Base-by-base conservation (phyloP, 2,329 filamentous ascomycete genomes). In the Hypoxylon sp. region DNA sequence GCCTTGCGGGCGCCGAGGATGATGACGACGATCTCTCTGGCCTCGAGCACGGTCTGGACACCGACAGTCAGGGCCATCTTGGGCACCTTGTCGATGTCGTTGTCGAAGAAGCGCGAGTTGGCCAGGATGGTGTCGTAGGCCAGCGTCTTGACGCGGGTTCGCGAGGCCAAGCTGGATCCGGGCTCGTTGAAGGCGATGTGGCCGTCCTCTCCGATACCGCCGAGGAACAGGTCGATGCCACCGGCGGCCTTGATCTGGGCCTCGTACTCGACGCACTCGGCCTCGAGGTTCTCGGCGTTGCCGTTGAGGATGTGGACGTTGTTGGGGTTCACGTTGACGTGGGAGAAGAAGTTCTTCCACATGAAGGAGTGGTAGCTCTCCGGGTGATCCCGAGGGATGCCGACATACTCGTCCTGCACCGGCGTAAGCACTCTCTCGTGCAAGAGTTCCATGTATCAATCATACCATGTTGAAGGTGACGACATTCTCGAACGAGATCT, bases 171-270 rank as follows among this genome's bases (percentile, higher is more conserved):
- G 58, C 88, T 91, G 9, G 89, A 92, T 35, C 91, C 91, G 3
- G 91, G 91, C 76, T 96, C 91, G 75, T 96, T 96, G 83, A 96
- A 96, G 45, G 91, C 91, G 63, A 96, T 91, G 75, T 96, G 91
- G 4, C 91, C 91, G 71, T 96, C 91, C 52, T 91, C 88, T 24
- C 91, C 91, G 52, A 96, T 92, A 37, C 91, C 91, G 13, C 90
- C 90, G 3, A 96, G 83, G 77, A 95, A 96, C 21, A 95, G 83
- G 73, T 95, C 90, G 63, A 96, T 95, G 47, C 91, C 91, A 46
- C 91, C 91, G 24, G 80, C 84, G 35, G 80, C 79, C 70, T 85
- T 85, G 75, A 96, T 95, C 70, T 88, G 87, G 50, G 86, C 86
- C 75, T 96, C 91, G 71, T 94, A 96, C 41, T 85, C 84, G 41